Base-by-base conservation (phyloP, 768 basidiomycete species). In the Tricholomella constricta region DNA sequence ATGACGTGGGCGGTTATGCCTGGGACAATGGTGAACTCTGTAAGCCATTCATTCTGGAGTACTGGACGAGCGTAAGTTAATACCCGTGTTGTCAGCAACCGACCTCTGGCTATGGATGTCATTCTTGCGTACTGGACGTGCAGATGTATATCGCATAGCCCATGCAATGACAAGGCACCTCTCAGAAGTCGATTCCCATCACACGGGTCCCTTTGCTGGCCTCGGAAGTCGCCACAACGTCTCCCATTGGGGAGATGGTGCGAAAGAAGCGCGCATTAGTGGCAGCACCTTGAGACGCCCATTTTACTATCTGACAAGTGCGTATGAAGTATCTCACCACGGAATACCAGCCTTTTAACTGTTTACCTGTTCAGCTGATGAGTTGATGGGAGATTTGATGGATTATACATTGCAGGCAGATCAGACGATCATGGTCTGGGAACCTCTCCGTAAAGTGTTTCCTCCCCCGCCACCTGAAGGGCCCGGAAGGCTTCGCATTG, bases 21-120 rank as follows among this genome's bases (percentile, higher is more conserved):
- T 73, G 72, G 72, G 72, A 73, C 47, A 73, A 73, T 44, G 72
- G 72, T 5, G 69, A 70, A 51, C 62, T 71, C 9, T 65, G 70
- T 70, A 19, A 15, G 69, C 57, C 20, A 12, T 31, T 31, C 40
- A 11, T n/a, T 29, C 12, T 34, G 19, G 22, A 17, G 12, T 38
- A 23, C 17, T 14, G 31, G n/a, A n/a, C n/a, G 12, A 35, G 1
- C 14, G 40, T 34, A 29, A 40, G 25, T 17, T n/a, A 11, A 19
- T 2, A n/a, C 8, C 17, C 6, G 11, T 29, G 10, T 7, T 15
- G 17, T 14, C 25, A 72, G 71, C 62, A 12, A 66, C 70, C 8
- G 72, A 74, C 42, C 62, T 72, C 3, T 72, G 71, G 71, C 65
- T 74, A 2, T 74, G 72, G 72, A 70, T 71, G 57, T 72, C 70